Base-by-base conservation (phyloP, 768 basidiomycete species). In the Leccinum incarnatum region DNA sequence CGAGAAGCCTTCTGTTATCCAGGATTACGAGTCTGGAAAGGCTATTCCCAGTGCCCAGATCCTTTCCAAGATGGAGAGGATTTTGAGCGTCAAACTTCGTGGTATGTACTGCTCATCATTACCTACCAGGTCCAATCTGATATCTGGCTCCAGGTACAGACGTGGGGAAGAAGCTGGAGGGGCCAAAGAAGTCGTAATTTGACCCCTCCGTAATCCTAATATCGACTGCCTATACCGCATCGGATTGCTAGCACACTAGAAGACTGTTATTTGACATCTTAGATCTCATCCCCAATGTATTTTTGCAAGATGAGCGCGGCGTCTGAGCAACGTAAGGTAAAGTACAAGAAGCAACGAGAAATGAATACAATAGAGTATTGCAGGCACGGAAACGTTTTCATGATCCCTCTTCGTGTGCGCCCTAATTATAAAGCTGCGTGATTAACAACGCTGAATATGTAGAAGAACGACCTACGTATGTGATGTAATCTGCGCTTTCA, bases 401-500 rank as follows among this genome's bases (percentile, higher is more conserved):
- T 42, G 61, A 54, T 32, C 70, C 73, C 53, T 76, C 73, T 49
- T 76, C 75, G 10, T 67, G 61, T 49, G 75, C 67, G n/a, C 75
- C 75, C 74, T 76, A 21, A 21, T 21, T 21, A 21, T 21, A 37
- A 19, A 55, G 27, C 17, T 45, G 45, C 9, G 21, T 67, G 36
- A 53, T 55, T n/a, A 60, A 11, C 29, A 8, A 23, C 4, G 10
- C 14, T 1, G 49, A 42, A 30, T 0, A 19, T 1, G 1, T 5
- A 14, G 29, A 23, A 14, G 1, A 19, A 23, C 2, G 42, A 80
- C 88, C 58, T 58, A 88, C 90, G 70, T 93, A 92, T 66, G 89
- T 84, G 65, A 98, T 93, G 74, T 98, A 98, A 69, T 96, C 93
- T 10, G 92, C 82, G 69, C 88, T 95, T 76, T 98, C 95, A 73